phyloP scores from a whole-genome alignment of 306 rosid genomes.

The Ormosia semicastrata region DNA sequence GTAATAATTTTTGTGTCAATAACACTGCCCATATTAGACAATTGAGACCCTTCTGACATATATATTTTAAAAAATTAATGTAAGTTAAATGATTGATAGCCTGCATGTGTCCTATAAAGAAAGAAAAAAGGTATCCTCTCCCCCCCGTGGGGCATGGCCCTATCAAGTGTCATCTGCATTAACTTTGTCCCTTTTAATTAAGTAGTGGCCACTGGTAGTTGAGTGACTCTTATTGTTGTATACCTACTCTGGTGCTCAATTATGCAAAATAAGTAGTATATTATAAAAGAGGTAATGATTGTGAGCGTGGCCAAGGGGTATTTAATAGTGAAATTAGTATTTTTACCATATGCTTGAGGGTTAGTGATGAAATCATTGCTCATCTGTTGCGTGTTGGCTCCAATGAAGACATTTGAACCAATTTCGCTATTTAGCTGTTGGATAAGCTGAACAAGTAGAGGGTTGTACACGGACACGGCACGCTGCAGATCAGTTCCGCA shows the following conservation, averaged over 20 bases:
- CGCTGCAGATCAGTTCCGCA: slow-evolving; percentile 56
- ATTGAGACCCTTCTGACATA: neutral
- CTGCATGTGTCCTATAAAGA: too few relatives aligned
- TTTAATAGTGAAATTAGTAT: neutral
- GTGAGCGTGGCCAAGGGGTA: too few relatives aligned
- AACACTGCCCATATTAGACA: too few relatives aligned
- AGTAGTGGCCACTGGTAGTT: neutral
- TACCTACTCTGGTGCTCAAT: neutral
- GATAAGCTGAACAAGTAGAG: slow-evolving; percentile 58
- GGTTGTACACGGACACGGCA: slow-evolving; percentile 63
- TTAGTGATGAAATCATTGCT: slow-evolving; percentile 37
- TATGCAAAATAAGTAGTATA: neutral
- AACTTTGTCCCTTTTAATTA: neutral
- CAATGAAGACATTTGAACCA: slow-evolving; percentile 58
- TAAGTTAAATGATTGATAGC: neutral
- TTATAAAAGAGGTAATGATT: too few relatives aligned
- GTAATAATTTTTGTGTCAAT: too few relatives aligned
- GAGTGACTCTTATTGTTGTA: neutral
- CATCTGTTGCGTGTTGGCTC: slow-evolving; percentile 51
- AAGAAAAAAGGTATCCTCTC: neutral
- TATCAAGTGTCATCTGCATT: neutral
- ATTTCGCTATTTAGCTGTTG: slow-evolving; percentile 43
- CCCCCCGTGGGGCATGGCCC: neutral
- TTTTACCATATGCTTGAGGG: slow-evolving; percentile 59
- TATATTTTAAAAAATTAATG: neutral